Conservation (phyloP, 768 basidiomycete genomes). For the Tremella yokohamensis region DNA sequence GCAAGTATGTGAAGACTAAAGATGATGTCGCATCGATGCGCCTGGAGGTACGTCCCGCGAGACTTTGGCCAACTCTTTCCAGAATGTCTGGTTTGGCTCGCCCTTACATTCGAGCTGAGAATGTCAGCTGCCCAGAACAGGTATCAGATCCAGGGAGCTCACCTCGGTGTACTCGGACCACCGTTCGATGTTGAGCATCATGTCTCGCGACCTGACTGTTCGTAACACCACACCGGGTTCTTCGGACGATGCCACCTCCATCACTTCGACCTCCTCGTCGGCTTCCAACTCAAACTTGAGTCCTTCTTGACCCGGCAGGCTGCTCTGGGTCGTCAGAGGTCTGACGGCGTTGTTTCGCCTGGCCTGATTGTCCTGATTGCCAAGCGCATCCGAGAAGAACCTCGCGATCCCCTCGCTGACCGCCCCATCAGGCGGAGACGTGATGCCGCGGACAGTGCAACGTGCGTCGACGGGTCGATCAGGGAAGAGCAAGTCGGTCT, state of each 20-base stretch:
- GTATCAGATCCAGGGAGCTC: not conserved
- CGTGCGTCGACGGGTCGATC: slow-evolving; percentile 5
- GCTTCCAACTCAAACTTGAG: not conserved
- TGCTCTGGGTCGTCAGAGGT: no score
- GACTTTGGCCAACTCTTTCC: slow-evolving; percentile 12
- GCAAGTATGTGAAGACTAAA: not conserved
- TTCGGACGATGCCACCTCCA: not conserved
- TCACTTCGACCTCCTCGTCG: slow-evolving; percentile 11
- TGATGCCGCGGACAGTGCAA: no score
- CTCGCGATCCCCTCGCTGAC: not conserved
- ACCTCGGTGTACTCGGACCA: slow-evolving; percentile 4
- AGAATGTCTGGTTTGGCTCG: slow-evolving; percentile 6
- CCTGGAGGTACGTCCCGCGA: slow-evolving; percentile 14
- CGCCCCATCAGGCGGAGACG: not conserved
- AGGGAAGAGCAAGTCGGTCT: slow-evolving; percentile 13
- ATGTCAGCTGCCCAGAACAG: not conserved
- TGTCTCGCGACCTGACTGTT: not conserved
- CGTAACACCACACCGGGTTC: not conserved
- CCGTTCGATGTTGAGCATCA: not conserved
- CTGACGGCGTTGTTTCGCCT: no score
- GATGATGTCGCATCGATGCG: not conserved
- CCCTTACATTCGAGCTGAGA: slow-evolving; percentile 12
- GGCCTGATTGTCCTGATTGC: not conserved
- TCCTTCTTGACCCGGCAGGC: no score
- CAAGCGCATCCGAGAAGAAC: not conserved